These are phyloP conservation scores for Ilyonectria mors-panacis DNA, from an alignment of 2,329 filamentous ascomycete species.

Conservation along the genomic window DNA sequence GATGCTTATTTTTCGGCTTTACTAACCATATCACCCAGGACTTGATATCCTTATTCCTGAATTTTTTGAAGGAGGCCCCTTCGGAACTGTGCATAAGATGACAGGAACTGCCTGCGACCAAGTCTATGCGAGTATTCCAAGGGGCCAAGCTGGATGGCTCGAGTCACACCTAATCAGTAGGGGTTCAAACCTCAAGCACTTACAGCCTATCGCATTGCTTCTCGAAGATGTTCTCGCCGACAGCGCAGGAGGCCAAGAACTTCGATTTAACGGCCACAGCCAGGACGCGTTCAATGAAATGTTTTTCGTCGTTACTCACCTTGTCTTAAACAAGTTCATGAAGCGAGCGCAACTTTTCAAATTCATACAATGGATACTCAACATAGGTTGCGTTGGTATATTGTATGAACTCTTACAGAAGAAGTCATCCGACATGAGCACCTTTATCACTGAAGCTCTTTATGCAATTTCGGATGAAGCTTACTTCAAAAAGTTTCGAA, in stretches of 20 bases:
- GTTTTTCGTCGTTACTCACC: neutral
- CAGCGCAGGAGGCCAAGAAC: fast-evolving
- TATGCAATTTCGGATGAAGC: neutral
- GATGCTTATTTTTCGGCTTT: too few relatives aligned
- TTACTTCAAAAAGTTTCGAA: neutral
- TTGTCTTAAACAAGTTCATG: neutral
- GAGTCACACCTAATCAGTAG: neutral
- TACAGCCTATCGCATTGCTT: neutral
- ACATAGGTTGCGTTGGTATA: neutral
- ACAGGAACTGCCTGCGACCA: neutral
- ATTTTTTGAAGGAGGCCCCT: neutral
- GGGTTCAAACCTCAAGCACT: neutral
- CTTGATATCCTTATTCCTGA: neutral
- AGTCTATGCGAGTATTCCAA: neutral
- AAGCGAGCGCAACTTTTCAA: neutral
- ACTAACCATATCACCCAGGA: neutral
- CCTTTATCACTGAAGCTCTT: neutral
- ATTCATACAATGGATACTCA: neutral
- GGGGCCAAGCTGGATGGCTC: slow-evolving; percentile 9
- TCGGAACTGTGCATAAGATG: too few relatives aligned
- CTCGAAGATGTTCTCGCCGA: neutral
- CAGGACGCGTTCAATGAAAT: neutral
- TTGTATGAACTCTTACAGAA: neutral
- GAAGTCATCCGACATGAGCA: fast-evolving
- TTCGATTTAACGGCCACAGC: neutral